phyloP scores from a whole-genome alignment of 2,329 filamentous ascomycete genomes.

The Xylogone sp. region DNA sequence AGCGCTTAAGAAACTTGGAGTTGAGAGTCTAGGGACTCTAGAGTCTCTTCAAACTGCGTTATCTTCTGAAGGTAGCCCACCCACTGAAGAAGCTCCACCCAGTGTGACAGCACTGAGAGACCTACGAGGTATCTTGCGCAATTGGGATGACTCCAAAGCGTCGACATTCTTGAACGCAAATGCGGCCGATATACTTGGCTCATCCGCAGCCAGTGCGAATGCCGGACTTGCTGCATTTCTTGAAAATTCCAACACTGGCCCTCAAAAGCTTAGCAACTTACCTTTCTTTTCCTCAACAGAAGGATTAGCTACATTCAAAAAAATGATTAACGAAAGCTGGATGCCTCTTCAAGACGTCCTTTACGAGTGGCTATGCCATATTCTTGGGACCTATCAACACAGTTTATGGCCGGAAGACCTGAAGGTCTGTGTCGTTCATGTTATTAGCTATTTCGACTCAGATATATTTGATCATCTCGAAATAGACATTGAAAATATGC shows the following conservation, averaged over 20 bases:
- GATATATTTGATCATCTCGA: conserved; percentile 45
- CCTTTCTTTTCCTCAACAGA: conserved; percentile 48
- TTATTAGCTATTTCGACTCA: conserved; percentile 45
- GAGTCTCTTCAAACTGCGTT: conserved; percentile 22
- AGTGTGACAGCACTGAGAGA: conserved; percentile 30
- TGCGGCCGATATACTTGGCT: conserved; percentile 27
- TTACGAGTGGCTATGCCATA: conserved; percentile 52
- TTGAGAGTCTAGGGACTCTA: conserved; percentile 26
- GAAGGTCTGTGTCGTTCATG: conserved; percentile 53
- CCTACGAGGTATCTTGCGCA: conserved; percentile 30
- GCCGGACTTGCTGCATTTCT: conserved; percentile 56
- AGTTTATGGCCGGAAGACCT: conserved; percentile 55
- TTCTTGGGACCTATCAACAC: conserved; percentile 48
- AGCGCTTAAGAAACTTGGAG: conserved; percentile 22
- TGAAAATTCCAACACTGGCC: conserved; percentile 56
- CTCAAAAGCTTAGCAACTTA: conserved; percentile 44
- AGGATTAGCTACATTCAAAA: conserved; percentile 49
- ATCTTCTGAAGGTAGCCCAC: conserved; percentile 8
- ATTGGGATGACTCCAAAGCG: conserved; percentile 35
- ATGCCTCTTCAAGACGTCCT: conserved; percentile 53
- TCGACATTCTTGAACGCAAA: conserved; percentile 25
- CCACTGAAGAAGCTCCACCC: conserved; percentile 12
- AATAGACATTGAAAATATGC: conserved; percentile 34
- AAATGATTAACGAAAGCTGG: conserved; percentile 44
- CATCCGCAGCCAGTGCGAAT: conserved; percentile 23